Evolutionary conservation across 2,329 filamentous ascomycete species (phyloP).

Genomic region (Paramyrothecium roridum): DNA sequence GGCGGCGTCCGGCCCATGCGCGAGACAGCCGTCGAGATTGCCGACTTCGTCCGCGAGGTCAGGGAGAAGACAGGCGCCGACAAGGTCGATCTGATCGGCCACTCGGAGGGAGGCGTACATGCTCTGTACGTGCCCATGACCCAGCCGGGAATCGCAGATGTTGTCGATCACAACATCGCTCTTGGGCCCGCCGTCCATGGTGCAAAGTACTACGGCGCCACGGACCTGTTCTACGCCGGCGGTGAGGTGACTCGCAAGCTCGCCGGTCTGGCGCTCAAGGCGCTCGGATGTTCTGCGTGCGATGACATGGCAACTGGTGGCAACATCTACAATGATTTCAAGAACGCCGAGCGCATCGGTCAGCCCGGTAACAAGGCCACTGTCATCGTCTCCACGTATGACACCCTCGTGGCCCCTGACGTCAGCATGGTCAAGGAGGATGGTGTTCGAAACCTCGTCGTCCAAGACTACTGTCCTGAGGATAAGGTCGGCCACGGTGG

Average conservation of each 20-base stretch:
- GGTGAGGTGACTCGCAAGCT: constrained; percentile 6
- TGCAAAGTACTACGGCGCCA: constrained; percentile 8
- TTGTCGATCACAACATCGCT: constrained; percentile 14
- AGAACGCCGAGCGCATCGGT: constrained; percentile 6
- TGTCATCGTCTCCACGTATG: constrained; percentile 9
- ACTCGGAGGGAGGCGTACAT: constrained; percentile 17
- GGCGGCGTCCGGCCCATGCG: constrained; percentile 13
- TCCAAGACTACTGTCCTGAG: constrained; percentile 12
- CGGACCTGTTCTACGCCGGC: constrained; percentile 7
- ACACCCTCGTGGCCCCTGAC: constrained; percentile 10
- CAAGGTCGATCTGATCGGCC: constrained; percentile 17
- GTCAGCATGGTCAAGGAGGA: constrained; percentile 7
- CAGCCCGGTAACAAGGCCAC: constrained; percentile 12
- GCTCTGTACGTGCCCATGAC: constrained; percentile 14
- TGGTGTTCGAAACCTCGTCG: constrained; percentile 11
- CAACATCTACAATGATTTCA: constrained; percentile 8
- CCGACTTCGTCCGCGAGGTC: constrained; percentile 12
- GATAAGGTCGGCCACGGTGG: constrained; percentile 13
- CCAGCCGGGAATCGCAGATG: constrained; percentile 6
- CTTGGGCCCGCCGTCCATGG: constrained; percentile 12
- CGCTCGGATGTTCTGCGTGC: constrained; percentile 12
- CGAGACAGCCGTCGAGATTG: constrained; percentile 12
- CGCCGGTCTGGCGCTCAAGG: constrained; percentile 3
- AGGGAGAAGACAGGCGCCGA: constrained; percentile 9
- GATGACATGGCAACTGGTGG: constrained; percentile 10